A percentile compares a stretch with the other conserved stretches of the same genome.
Evolutionary conservation across 129 eudicot species (phyloP).

Genomic region (Flaveria sonorensis): DNA sequence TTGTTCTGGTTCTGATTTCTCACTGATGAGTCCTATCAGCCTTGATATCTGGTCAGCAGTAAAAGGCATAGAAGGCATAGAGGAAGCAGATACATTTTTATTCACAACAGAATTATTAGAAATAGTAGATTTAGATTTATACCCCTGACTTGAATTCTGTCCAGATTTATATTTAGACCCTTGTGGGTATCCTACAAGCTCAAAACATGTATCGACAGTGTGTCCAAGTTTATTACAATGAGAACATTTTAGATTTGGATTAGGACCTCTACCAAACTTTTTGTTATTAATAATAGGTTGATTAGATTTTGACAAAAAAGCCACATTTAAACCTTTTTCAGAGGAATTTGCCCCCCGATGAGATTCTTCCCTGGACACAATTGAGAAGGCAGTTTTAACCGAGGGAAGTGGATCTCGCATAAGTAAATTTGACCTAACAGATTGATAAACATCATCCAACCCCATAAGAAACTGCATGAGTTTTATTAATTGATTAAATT

Average conservation of each 20-base stretch:
- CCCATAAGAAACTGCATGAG: too few relatives aligned
- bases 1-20: too few relatives aligned
- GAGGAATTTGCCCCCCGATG: background rate
- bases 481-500: too few relatives aligned
- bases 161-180: background rate
- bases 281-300: background rate
- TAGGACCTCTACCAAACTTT: background rate
- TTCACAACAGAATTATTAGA: background rate
- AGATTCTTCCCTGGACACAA: background rate
- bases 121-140: too few relatives aligned
- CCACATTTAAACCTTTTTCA: background rate
- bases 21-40: background rate
- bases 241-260: background rate
- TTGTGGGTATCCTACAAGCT: background rate
- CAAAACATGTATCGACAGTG: background rate
- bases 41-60: background rate
- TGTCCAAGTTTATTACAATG: background rate
- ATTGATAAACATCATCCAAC: background rate
- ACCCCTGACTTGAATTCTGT: background rate
- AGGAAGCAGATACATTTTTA: too few relatives aligned
- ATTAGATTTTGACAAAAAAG: background rate
- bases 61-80: background rate
- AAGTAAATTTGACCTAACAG: background rate
- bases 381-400: background rate
- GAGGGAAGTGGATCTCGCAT: background rate